A percentile compares a stretch with the other conserved stretches of the same genome.
These are phyloP conservation scores for Serendipita sp. DNA, from an alignment of 768 basidiomycete species.

Conservation along the genomic window DNA sequence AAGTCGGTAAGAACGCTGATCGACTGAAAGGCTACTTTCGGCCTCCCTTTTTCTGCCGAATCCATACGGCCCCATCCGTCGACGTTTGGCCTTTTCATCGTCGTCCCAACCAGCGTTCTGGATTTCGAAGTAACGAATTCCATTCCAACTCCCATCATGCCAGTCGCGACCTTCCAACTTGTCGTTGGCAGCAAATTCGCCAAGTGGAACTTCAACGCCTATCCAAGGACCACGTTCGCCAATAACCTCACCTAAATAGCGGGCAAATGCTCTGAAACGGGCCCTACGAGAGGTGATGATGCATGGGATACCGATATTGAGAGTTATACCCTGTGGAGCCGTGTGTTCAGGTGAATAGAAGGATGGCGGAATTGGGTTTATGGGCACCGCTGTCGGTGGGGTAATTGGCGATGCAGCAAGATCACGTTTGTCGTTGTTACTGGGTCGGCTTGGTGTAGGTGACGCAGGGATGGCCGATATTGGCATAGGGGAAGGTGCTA, in stretches of 20 bases:
- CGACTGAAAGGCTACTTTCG: slow-evolving; percentile 19
- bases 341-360: not conserved
- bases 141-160: slow-evolving; percentile 75
- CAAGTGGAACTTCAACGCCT: slow-evolving; percentile 73
- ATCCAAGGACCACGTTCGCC: slow-evolving; percentile 80
- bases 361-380: slow-evolving; percentile 7
- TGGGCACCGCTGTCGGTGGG: not conserved
- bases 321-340: slow-evolving; percentile 36
- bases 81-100: slow-evolving; percentile 29
- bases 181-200: slow-evolving; percentile 35
- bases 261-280: slow-evolving; percentile 70
- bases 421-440: not conserved
- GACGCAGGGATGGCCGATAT: slow-evolving; percentile 1
- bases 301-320: slow-evolving; percentile 80
- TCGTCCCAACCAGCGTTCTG: slow-evolving; percentile 32
- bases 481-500: slow-evolving; percentile 10
- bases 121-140: slow-evolving; percentile 72
- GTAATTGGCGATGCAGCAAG: not conserved
- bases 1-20: slow-evolving; percentile 24
- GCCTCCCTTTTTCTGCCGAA: slow-evolving; percentile 36
- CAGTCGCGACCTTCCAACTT: slow-evolving; percentile 51
- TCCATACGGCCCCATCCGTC: slow-evolving; percentile 20
- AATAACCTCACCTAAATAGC: slow-evolving; percentile 75
- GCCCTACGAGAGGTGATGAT: slow-evolving; percentile 72
- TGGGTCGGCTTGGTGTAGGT: slow-evolving; percentile 3